Evolutionary conservation across 257 asterid genomes (phyloP).

Genomic region (Solanum neorickii): DNA sequence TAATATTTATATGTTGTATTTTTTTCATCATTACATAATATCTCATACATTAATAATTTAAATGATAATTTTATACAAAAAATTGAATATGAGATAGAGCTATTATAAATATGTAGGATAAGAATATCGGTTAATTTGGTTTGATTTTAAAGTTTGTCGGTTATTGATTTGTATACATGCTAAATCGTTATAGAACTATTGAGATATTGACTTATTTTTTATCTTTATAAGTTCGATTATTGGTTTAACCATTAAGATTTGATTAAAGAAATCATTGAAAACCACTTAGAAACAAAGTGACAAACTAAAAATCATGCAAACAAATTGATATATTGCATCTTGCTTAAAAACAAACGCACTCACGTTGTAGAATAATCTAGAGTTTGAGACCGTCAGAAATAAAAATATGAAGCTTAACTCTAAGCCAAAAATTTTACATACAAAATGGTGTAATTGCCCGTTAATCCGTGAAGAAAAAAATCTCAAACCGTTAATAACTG

Average conservation of each 20-base stretch:
- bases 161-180: not conserved
- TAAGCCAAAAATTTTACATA: not conserved
- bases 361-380: not conserved
- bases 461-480: not conserved
- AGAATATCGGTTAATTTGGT: not conserved
- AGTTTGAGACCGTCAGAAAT: not conserved
- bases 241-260: no score
- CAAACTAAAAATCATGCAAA: not conserved
- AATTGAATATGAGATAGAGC: not conserved
- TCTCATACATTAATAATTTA: no score
- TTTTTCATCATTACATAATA: no score
- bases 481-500: not conserved
- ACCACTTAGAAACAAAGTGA: not conserved
- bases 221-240: no score
- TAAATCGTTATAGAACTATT: not conserved
- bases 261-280: not conserved
- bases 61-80: not conserved
- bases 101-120: not conserved
- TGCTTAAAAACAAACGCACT: not conserved
- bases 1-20: no score
- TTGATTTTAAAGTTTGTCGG: not conserved
- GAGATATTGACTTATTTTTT: not conserved
- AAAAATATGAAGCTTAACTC: not conserved
- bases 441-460: no score
- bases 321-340: not conserved